Evolutionary conservation across 2,329 filamentous ascomycete genomes (phyloP), one percentile per base, ranked within the genome.

Genomic region (Trichoderma asperellum): DNA sequence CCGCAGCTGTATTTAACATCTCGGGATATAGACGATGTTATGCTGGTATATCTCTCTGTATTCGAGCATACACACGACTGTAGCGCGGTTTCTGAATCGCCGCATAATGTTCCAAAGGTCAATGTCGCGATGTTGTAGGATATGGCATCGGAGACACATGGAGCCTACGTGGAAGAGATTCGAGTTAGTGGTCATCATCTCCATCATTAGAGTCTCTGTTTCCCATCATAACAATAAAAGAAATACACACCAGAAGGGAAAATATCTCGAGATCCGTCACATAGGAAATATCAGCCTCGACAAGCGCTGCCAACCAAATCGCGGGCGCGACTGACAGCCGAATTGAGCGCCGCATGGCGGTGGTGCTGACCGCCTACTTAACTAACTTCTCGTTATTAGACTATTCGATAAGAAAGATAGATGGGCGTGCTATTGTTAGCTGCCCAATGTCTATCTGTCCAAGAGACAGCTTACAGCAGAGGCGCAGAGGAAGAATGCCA

Each of bases 41-140:
- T 74, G 4, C 79, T 76, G 4, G 76, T 77, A 18, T 79, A 76
- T 70, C 81, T 81, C 59, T 78, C 80, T 71, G 81, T 79, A 73
- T 85, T 83, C 16, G 82, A 83, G 77, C 85, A 88, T n/a, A 86
- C 79, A 69, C 86, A 88, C 10, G 81, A 82, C 71, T 87, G 84
- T 10, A 87, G 76, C 5, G 79, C 81, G 5, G 80, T 79, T 16
- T 81, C 81, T 5, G 76, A 81, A 32, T 81, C 77, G 16, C 81
- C 81, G 71, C 85, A 87, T 59, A 56, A 65, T 57, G 77, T 77
- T 11, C 78, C 76, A 34, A 77, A 74, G 0, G 85, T 86, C 71
- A 83, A 79, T 43, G 73, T 70, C 69, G 80, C 77, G 71, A 88
- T 75, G 68, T 82, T 80, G 70, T 81, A 80, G 2, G 79, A 81